Conservation (phyloP, 139 green algal genomes). For the Raphidocelis subcapitata region DNA sequence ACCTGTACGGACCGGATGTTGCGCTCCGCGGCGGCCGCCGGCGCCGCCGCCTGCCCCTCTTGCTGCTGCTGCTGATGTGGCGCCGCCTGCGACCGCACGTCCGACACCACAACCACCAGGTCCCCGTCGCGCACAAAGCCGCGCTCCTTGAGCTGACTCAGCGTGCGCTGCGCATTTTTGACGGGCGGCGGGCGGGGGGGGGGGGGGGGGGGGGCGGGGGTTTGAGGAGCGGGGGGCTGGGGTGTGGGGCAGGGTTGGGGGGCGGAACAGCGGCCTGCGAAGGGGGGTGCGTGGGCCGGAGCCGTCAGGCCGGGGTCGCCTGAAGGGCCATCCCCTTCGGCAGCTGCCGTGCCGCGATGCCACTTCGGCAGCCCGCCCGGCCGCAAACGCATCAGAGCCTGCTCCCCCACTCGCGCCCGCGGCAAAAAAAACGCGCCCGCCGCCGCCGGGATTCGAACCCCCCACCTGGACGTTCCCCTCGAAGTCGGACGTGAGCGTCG, state of each 20-base stretch:
- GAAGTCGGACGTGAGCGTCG: conserved; percentile 55
- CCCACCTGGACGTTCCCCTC: conserved; percentile 53
- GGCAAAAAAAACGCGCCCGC: conserved; percentile 15
- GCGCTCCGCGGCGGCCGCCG: neutral
- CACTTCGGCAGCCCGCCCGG: neutral
- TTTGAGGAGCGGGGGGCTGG: too few relatives aligned
- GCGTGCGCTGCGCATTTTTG: conserved; percentile 51
- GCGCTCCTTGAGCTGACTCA: conserved; percentile 37
- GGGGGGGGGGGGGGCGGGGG: too few relatives aligned
- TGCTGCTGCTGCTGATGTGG: too few relatives aligned
- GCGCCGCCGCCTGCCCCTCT: too few relatives aligned
- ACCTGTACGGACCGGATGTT: conserved; percentile 67
- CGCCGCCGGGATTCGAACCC: conserved; percentile 26
- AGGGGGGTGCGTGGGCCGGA: neutral
- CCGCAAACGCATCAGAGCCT: neutral
- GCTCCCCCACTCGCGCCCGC: neutral
- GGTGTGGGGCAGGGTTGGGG: conserved; percentile 31
- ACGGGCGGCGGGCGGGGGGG: too few relatives aligned
- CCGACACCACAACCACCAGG: conserved; percentile 73
- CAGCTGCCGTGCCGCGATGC: neutral
- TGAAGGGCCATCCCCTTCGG: neutral
- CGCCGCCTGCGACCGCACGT: conserved; percentile 46
- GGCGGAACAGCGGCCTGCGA: neutral
- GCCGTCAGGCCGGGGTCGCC: neutral
- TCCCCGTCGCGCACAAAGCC: conserved; percentile 61